These are phyloP conservation scores for Pinus taeda DNA, from an alignment of 75 land plant species.

Conservation along the genomic window DNA sequence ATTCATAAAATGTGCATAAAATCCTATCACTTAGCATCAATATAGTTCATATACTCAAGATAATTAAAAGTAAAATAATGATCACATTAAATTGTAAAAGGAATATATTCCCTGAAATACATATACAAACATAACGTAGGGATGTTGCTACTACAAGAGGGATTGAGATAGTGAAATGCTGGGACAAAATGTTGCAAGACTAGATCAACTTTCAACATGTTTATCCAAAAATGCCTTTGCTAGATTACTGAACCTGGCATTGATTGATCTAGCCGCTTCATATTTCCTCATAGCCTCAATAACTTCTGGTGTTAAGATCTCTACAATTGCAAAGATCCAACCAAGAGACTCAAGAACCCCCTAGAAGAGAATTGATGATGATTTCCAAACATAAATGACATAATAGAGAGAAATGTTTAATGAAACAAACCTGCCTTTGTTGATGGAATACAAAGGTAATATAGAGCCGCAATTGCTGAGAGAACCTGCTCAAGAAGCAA, in stretches of 20 bases:
- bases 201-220: conserved; percentile 30
- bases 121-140: neutral
- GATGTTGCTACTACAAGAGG: neutral
- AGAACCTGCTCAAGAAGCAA: conserved; percentile 51
- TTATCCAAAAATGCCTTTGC: conserved; percentile 82
- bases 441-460: conserved; percentile 60
- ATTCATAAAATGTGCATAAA: no score
- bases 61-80: no score
- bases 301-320: conserved; percentile 79
- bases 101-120: no score
- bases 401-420: neutral
- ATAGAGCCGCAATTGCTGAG: conserved; percentile 74
- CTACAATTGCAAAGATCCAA: conserved; percentile 18
- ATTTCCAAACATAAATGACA: neutral
- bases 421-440: conserved; percentile 34
- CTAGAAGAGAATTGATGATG: neutral
- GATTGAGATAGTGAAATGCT: neutral
- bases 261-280: conserved; percentile 47
- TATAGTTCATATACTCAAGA: no score
- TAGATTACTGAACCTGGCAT: conserved; percentile 71
- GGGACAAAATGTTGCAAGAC: neutral
- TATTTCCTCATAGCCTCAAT: conserved; percentile 60
- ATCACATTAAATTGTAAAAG: no score
- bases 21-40: no score
- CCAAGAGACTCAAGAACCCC: neutral